These are phyloP conservation scores for Pleurotus salmoneostramineus DNA, from an alignment of 768 basidiomycete genomes.

Conservation along the genomic window DNA sequence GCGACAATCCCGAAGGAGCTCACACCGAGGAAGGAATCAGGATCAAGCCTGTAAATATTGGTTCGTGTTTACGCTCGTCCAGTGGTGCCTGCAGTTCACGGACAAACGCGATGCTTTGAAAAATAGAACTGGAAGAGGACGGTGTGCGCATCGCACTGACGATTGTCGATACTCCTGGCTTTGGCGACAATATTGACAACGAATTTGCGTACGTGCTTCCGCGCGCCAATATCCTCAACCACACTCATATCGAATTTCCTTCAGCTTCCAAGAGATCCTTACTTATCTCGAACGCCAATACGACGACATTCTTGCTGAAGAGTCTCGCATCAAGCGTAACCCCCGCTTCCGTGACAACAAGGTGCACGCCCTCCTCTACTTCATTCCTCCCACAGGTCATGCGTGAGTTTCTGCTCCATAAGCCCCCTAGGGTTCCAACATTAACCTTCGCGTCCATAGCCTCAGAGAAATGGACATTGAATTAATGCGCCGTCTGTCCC, in stretches of 20 bases:
- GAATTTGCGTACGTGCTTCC: slow-evolving; percentile 78
- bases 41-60: slow-evolving; percentile 94
- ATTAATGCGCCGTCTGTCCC: slow-evolving; percentile 96
- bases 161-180: slow-evolving; percentile 98
- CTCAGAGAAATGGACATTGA: slow-evolving; percentile 99
- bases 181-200: slow-evolving; percentile 98
- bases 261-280: slow-evolving; percentile 94
- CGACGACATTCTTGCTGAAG: slow-evolving; percentile 97
- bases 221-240: background rate
- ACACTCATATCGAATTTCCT: background rate
- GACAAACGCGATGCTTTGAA: background rate
- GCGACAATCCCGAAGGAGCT: slow-evolving; percentile 80
- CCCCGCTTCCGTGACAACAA: slow-evolving; percentile 98
- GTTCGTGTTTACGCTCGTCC: slow-evolving; percentile 38
- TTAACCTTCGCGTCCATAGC: slow-evolving; percentile 26
- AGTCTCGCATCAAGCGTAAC: slow-evolving; percentile 99
- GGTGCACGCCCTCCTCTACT: slow-evolving; percentile 94
- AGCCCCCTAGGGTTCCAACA: too few relatives aligned
- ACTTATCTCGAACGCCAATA: slow-evolving; percentile 98
- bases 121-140: slow-evolving; percentile 92
- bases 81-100: background rate
- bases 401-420: slow-evolving; percentile 51
- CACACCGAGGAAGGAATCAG: slow-evolving; percentile 92
- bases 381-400: slow-evolving; percentile 98
- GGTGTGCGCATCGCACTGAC: slow-evolving; percentile 97